These are phyloP conservation scores for Exophiala sideris DNA, from an alignment of 2,329 filamentous ascomycete species.

Conservation along the genomic window DNA sequence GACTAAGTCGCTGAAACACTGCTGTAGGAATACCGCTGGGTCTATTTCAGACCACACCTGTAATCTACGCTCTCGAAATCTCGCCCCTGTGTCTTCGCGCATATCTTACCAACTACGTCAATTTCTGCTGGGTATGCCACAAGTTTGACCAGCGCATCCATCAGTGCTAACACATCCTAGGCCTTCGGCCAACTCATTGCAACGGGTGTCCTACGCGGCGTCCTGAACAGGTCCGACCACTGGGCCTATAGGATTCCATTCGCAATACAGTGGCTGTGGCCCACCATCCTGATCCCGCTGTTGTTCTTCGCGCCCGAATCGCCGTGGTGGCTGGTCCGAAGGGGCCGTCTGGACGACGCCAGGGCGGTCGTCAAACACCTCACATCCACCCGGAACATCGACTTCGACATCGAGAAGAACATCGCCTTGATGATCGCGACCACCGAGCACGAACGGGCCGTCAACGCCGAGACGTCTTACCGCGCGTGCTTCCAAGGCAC, in stretches of 20 bases:
- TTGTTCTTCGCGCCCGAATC: conserved; percentile 39
- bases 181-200: conserved; percentile 58
- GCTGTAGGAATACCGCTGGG: conserved; percentile 34
- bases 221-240: conserved; percentile 5
- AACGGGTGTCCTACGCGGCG: conserved; percentile 20
- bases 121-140: conserved; percentile 29
- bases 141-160: conserved; percentile 17
- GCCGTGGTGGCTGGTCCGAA: conserved; percentile 39
- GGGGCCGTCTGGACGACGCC: conserved; percentile 34
- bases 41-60: conserved; percentile 32
- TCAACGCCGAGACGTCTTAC: conserved; percentile 27
- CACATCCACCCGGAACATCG: conserved; percentile 18
- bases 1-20: background rate
- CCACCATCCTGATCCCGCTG: conserved; percentile 42
- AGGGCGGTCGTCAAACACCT: conserved; percentile 31
- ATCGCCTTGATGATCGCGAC: conserved; percentile 40
- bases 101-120: conserved; percentile 35
- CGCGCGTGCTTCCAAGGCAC: conserved; percentile 32
- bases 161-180: conserved; percentile 37
- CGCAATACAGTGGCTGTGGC: conserved; percentile 50
- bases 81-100: conserved; percentile 32
- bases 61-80: conserved; percentile 37
- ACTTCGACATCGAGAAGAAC: conserved; percentile 30
- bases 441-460: conserved; percentile 31
- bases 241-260: conserved; percentile 25